Evolutionary conservation across 2,329 filamentous ascomycete genomes (phyloP).

Genomic region (Teratosphaeria nubilosa): DNA sequence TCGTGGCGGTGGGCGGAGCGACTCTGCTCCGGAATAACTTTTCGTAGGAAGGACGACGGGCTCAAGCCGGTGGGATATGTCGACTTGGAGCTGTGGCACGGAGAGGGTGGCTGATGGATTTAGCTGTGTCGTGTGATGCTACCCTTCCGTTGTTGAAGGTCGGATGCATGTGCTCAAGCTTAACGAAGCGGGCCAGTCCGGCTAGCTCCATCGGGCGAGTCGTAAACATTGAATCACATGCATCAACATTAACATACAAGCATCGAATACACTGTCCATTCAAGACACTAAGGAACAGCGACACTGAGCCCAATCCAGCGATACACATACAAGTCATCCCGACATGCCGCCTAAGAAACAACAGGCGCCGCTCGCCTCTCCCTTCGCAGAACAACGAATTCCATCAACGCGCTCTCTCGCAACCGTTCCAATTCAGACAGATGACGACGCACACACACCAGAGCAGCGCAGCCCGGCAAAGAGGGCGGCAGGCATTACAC

Average conservation of each 20-base stretch:
- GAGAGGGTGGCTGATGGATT: background rate
- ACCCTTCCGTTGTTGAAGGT: background rate
- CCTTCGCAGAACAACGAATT: background rate
- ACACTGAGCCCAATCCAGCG: background rate
- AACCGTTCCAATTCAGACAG: background rate
- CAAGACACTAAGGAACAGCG: background rate
- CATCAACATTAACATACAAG: background rate
- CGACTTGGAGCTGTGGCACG: background rate
- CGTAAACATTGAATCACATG: background rate
- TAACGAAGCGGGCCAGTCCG: background rate
- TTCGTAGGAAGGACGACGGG: background rate
- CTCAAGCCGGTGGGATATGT: background rate
- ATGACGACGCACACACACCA: constrained; percentile 12
- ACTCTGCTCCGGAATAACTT: background rate
- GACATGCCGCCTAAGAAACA: constrained; percentile 4
- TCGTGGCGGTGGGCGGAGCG: constrained; percentile 47
- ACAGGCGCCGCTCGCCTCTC: constrained; percentile 3
- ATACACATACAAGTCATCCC: background rate
- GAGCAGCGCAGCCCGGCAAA: constrained; percentile 11
- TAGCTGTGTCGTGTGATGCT: background rate
- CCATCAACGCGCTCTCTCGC: background rate
- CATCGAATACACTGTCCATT: background rate
- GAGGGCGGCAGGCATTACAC: constrained; percentile 23
- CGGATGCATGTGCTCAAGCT: background rate
- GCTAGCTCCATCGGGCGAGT: background rate